Base-by-base conservation (phyloP, 768 basidiomycete species). In the Pulveroboletus sp. region DNA sequence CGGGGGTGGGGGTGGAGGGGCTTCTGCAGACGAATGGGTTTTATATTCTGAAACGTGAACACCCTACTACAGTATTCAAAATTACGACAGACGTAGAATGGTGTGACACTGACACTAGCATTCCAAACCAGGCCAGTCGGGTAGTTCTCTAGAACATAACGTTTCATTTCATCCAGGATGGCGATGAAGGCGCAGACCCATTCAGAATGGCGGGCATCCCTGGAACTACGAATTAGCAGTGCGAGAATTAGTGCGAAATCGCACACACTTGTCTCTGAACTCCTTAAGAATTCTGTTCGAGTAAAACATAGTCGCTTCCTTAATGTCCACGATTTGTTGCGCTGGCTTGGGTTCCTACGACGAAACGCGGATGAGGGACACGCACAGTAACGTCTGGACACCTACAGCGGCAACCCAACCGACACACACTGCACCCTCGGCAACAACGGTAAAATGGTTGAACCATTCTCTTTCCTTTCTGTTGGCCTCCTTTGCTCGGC, bases 81-180 rank as follows among this genome's bases (percentile, higher is more conserved):
- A 35, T 21, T 38, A 21, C 4, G 43, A 47, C 10, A 18, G 24
- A 44, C 14, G 43, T 17, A 35, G 36, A 47, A 38, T 33, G 15
- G 15, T 1, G 11, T 15, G 24, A 21, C 8, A 64, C 73, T 39
- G 41, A 87, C 94, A 70, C 81, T 86, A 9, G 83, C 64, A 64
- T 98, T 98, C 96, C 96, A 99, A 14, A 76, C 65, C 10, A 97
- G 71, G 10, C 93, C 95, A 3, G 90, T 88, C 0, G 86, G 83
- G 61, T 98, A 89, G 64, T 83, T 81, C 55, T 94, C 84, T 66
- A 84, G 77, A 49, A 93, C 79, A 66, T 96, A 98, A 47, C 84
- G 82, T 54, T 83, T 82, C 62, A 88, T 75, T 41, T 83, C 84
- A 40, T 95, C 91, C 38, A 98, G 69, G 28, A 93, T 65, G 5